Evolutionary conservation across 169 alveolate genomes (phyloP).

Genomic region (Plasmodium knowlesi): DNA sequence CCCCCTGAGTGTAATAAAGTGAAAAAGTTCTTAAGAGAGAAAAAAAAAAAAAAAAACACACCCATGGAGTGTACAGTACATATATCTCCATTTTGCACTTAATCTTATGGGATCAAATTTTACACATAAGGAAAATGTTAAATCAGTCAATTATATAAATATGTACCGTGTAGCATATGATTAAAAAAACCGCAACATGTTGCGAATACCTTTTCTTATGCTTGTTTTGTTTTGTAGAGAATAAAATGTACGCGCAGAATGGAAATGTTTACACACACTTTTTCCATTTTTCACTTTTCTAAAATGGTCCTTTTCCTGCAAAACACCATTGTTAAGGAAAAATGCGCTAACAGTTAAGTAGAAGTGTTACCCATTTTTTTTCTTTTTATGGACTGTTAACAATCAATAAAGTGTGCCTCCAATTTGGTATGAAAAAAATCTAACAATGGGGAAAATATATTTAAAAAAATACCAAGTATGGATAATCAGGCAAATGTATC

Average conservation of each 20-base stretch:
- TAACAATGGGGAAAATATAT: background rate
- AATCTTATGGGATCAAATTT: slow-evolving; percentile 1
- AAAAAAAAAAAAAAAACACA: background rate
- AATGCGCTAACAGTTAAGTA: background rate
- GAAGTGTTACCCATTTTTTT: background rate
- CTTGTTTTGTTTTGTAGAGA: background rate
- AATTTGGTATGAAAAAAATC: background rate
- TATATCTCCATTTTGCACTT: background rate
- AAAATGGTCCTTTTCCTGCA: background rate
- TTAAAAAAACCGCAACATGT: background rate
- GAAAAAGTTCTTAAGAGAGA: background rate
- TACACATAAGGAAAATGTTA: background rate
- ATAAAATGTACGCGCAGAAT: background rate
- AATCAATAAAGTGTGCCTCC: background rate
- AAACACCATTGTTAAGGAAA: background rate
- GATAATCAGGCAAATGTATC: background rate
- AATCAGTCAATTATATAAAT: background rate
- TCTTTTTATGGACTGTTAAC: background rate
- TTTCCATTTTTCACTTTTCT: background rate
- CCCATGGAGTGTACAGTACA: background rate
- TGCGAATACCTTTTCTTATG: background rate
- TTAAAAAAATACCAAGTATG: background rate
- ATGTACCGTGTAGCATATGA: background rate
- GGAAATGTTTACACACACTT: background rate
- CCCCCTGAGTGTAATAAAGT: background rate